Evolutionary conservation across 495 filamentous ascomycete species (phyloP).

Genomic region (Corynascus novoguineensis): DNA sequence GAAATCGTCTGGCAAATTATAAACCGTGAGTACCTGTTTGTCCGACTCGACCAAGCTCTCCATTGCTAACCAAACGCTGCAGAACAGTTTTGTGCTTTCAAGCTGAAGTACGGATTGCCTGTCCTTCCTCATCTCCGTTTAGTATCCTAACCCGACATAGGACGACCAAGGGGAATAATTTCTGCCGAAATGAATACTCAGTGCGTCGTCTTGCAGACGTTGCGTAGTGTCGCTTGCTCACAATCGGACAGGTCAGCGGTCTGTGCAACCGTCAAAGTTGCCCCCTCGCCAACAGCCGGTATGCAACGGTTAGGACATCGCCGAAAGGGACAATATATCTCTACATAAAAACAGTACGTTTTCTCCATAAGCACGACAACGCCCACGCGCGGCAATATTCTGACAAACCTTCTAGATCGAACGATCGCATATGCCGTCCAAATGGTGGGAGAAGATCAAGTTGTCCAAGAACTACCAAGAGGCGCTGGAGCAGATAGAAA

Average conservation of each 20-base stretch:
- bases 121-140: slow-evolving; percentile 8
- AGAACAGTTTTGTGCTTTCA: slow-evolving; percentile 93
- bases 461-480: slow-evolving; percentile 84
- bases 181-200: slow-evolving; percentile 83
- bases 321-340: slow-evolving; percentile 81
- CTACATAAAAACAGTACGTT: slow-evolving; percentile 84
- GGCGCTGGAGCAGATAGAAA: slow-evolving; percentile 79
- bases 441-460: slow-evolving; percentile 92
- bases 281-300: slow-evolving; percentile 89
- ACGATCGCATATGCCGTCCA: slow-evolving; percentile 81
- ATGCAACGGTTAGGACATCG: slow-evolving; percentile 85
- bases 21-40: slow-evolving; percentile 24
- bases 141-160: slow-evolving; percentile 37
- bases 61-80: slow-evolving; percentile 27
- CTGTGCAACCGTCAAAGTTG: slow-evolving; percentile 93
- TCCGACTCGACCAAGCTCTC: not conserved
- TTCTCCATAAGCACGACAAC: not conserved
- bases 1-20: slow-evolving; percentile 81
- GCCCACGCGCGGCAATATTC: not conserved
- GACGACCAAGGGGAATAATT: slow-evolving; percentile 86
- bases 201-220: not conserved
- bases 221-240: not conserved
- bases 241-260: slow-evolving; percentile 54
- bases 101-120: slow-evolving; percentile 67
- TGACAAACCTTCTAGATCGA: slow-evolving; percentile 41